Evolutionary conservation across 2,329 filamentous ascomycete genomes (phyloP).

Genomic region (Ilyonectria destructans): DNA sequence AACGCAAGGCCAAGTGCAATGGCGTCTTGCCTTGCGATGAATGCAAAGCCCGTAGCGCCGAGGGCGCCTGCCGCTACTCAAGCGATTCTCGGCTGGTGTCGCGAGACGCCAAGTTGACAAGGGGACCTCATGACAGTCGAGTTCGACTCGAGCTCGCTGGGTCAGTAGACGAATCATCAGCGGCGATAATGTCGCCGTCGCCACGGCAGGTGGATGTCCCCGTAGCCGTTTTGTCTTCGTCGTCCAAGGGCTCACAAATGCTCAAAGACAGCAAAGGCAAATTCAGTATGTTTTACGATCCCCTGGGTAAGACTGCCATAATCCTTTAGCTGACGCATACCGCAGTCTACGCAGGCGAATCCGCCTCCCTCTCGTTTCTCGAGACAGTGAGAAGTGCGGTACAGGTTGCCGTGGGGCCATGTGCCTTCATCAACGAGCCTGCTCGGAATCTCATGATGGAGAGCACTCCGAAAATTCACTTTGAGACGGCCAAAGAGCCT

Average conservation of each 20-base stretch:
- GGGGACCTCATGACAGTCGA: neutral
- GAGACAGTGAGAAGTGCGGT: conserved; percentile 18
- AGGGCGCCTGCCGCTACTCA: conserved; percentile 8
- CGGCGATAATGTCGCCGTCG: neutral
- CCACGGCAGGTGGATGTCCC: neutral
- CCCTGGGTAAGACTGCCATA: neutral
- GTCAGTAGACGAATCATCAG: neutral
- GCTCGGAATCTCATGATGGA: conserved; percentile 12
- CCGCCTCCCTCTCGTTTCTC: conserved; percentile 20
- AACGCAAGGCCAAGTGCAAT: conserved; percentile 20
- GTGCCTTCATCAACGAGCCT: conserved; percentile 10
- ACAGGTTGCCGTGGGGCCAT: conserved; percentile 11
- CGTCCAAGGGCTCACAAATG: conserved; percentile 6
- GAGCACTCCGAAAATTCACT: conserved; percentile 10
- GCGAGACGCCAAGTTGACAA: conserved; percentile 2
- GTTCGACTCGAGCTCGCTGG: conserved; percentile 8
- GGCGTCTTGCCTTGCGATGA: conserved; percentile 16
- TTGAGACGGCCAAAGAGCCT: conserved; percentile 12
- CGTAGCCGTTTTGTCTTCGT: neutral
- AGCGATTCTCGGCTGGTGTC: conserved; percentile 2
- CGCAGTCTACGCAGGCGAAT: conserved; percentile 17
- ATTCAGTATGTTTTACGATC: conserved; percentile 12
- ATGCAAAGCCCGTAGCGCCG: conserved; percentile 10
- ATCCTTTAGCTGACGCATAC: neutral
- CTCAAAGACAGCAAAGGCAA: conserved; percentile 18